Conservation (phyloP, 1,284 basidiomycete genomes). For the Volvariella volvacea region DNA sequence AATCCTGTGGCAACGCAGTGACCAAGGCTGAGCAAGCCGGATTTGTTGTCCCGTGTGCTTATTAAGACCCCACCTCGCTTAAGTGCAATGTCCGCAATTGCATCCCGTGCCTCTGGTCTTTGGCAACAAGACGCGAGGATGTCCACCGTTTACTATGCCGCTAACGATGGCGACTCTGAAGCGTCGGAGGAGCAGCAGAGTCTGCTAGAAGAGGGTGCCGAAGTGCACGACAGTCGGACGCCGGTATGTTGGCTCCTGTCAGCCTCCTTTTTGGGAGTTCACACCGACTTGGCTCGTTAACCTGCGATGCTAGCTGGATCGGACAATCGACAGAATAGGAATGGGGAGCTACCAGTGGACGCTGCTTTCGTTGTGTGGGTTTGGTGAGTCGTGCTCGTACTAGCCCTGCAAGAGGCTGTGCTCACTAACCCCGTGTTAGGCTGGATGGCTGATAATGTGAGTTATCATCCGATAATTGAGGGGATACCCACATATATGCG, state of each 20-base stretch:
- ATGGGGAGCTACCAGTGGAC: conserved; percentile 88
- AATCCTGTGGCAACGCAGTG: too few relatives aligned
- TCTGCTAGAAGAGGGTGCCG: conserved; percentile 20
- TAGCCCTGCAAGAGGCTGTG: background rate
- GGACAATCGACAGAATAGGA: conserved; percentile 83
- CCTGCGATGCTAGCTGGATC: conserved; percentile 45
- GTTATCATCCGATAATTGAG: conserved; percentile 16
- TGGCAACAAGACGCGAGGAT: conserved; percentile 28
- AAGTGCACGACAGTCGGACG: conserved; percentile 48
- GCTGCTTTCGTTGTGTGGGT: conserved; percentile 76
- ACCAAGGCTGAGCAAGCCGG: too few relatives aligned
- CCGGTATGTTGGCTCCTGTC: conserved; percentile 28
- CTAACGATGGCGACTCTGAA: conserved; percentile 26
- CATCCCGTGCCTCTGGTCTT: conserved; percentile 40
- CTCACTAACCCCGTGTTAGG: conserved; percentile 32
- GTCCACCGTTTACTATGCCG: conserved; percentile 22
- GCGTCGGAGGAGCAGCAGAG: conserved; percentile 27
- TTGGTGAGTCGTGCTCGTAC: conserved; percentile 51
- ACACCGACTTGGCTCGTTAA: conserved; percentile 2
- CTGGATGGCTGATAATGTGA: conserved; percentile 83
- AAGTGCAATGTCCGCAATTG: conserved; percentile 29
- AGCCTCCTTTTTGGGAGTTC: background rate
- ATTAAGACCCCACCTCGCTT: background rate
- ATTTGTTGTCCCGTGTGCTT: too few relatives aligned
- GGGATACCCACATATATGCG: conserved; percentile 19